Percentiles rank a stretch among this genome's conserved stretches.
phyloP scores from a whole-genome alignment of 495 filamentous ascomycete species.

The Xylaria curta region DNA sequence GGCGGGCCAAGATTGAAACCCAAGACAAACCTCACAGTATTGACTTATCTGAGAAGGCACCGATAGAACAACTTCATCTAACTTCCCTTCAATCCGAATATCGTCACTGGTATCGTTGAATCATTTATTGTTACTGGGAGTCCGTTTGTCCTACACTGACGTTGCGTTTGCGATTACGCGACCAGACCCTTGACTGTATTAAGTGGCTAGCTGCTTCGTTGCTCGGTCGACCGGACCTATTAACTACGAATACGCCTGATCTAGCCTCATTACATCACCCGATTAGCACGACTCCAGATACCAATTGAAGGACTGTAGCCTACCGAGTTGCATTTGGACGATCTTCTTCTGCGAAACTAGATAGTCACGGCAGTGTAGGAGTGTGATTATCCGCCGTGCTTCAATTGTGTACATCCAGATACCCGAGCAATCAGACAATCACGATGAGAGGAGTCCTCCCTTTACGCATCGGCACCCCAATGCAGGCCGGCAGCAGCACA shows the following conservation, averaged over 20 bases:
- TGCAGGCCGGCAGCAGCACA: background rate
- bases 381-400: background rate
- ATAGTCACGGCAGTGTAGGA: background rate
- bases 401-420: background rate
- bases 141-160: background rate
- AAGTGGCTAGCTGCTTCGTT: background rate
- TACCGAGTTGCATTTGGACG: background rate
- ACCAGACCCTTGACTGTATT: no score
- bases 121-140: background rate
- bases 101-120: background rate
- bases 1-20: background rate
- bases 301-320: background rate
- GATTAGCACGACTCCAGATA: background rate
- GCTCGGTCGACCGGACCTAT: slow-evolving; percentile 12
- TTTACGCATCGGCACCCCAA: slow-evolving; percentile 14
- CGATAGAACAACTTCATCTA: background rate
- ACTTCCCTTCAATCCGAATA: background rate
- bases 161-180: background rate
- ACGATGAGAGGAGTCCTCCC: slow-evolving; percentile 1
- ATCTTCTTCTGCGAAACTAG: background rate
- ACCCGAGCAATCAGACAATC: background rate
- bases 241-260: background rate
- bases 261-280: background rate
- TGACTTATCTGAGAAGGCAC: background rate
- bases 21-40: background rate